Base-by-base conservation (phyloP, 768 basidiomycete genomes). In the Suillus plorans region DNA sequence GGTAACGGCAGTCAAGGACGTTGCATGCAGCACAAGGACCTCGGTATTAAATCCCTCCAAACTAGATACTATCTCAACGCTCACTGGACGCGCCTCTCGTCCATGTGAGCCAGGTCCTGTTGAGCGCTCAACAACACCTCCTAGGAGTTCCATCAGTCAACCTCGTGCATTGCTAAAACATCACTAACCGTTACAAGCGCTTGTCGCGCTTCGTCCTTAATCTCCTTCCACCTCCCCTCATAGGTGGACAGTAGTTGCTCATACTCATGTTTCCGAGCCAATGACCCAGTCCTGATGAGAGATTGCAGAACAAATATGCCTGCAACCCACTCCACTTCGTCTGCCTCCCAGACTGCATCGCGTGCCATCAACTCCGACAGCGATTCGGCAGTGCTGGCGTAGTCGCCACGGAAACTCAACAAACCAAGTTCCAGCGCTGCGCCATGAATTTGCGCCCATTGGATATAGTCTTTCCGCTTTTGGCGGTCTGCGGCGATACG, bases 271-370 rank as follows among this genome's bases (percentile, higher is more conserved):
- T 83, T 76, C 66, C 84, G 81, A n/a, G 80, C 80, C 50, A 81
- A 73, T 71, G 82, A 79, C 0, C 80, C 82, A 20, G 83, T 84
- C 63, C 86, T 77, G 63, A 89, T 88, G 49, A 89, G 80, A 41
- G 85, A 84, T 12, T 85, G 76, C 63, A 88, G 71, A 31, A 87
- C 81, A 68, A 83, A 85, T 53, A 86, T 83, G 4, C 88, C 88
- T 22, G 86, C 85, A 20, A 87, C 86, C 87, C 86, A 89, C 71
- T 88, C 87, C 37, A 88, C 87, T 69, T 88, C 87, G 63, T 88
- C 86, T 0, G 79, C 64, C 71, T 88, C 87, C 87, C 87, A 89
- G 18, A 88, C 86, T 20, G 85, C 83, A 68, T 88, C 87, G n/a
- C 86, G 77, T 5, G 82, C 87, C 71, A 87, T 81, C 82, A 84